Base-by-base conservation (phyloP, 2,329 filamentous ascomycete genomes). In the Fusarium palustre region DNA sequence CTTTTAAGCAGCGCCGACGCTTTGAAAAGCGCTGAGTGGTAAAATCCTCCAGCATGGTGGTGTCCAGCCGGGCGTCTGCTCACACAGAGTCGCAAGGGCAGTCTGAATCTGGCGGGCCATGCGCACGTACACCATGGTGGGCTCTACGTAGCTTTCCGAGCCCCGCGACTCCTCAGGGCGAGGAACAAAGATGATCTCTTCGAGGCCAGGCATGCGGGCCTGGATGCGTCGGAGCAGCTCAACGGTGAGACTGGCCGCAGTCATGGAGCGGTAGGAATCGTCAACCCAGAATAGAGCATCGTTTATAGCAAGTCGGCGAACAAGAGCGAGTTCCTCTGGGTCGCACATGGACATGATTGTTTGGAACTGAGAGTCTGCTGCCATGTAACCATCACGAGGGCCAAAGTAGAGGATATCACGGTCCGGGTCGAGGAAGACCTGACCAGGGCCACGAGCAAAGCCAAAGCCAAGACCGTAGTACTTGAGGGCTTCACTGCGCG, bases 381-480 rank as follows among this genome's bases (percentile, higher is more conserved):
- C 81, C 79, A 82, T 82, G 75, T 79, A 81, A 53, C 82, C 83
- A 28, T 80, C 72, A 33, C 81, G 77, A 13, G 80, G 78, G 36
- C 83, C 83, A 66, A 86, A 85, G 71, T 82, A 85, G 53, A 86
- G 76, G n/a, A 83, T 78, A 61, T 86, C 84, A 50, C 70, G 70
- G 16, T 68, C 53, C 0, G 79, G 76, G 62, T 82, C 80, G 69
- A 86, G 81, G 65, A 80, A 79, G 33, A 85, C 74, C 48, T 79
- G 78, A 31, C 82, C 81, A 7, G 79, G 78, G 3, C 76, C 76
- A 24, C 80, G 77, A 34, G 79, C 79, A 49, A 83, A 79, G 60
- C 81, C 81, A 59, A 86, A 84, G 58, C 76, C 75, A 38, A 76
- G 79, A 15, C 56, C 68, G 65, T 85, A 85, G 25, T 73, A 74